These are phyloP conservation scores for Urtica urens DNA, from an alignment of 306 rosid species.

Conservation along the genomic window DNA sequence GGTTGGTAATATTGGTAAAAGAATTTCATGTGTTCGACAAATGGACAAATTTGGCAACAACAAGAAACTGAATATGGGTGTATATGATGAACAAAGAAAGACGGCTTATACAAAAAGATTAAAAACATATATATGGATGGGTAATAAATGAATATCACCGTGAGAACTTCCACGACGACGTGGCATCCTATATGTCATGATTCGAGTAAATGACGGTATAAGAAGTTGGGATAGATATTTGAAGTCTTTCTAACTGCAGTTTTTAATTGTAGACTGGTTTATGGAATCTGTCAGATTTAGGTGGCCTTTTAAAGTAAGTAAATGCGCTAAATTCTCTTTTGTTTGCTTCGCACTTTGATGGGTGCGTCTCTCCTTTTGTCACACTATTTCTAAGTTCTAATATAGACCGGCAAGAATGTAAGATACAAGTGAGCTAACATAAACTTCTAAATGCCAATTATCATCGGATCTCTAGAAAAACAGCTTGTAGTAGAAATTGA, in stretches of 20 bases:
- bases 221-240: neutral
- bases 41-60: neutral
- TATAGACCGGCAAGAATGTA: too few relatives aligned
- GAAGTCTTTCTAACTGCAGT: neutral
- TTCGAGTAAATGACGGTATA: neutral
- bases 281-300: neutral
- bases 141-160: neutral
- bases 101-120: too few relatives aligned
- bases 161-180: neutral
- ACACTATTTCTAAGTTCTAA: too few relatives aligned
- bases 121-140: too few relatives aligned
- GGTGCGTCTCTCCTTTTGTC: too few relatives aligned
- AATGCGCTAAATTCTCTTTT: neutral
- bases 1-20: constrained; percentile 1
- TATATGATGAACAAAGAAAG: too few relatives aligned
- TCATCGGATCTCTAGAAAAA: too few relatives aligned
- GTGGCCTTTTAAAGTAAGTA: neutral
- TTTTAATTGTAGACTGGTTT: neutral
- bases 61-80: neutral
- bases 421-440: too few relatives aligned
- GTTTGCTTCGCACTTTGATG: neutral
- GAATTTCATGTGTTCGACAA: neutral
- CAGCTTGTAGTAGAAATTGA: too few relatives aligned
- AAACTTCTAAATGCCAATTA: too few relatives aligned
- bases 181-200: neutral